These are phyloP conservation scores for Ochetophila trinervis DNA, from an alignment of 306 rosid species.

Conservation along the genomic window DNA sequence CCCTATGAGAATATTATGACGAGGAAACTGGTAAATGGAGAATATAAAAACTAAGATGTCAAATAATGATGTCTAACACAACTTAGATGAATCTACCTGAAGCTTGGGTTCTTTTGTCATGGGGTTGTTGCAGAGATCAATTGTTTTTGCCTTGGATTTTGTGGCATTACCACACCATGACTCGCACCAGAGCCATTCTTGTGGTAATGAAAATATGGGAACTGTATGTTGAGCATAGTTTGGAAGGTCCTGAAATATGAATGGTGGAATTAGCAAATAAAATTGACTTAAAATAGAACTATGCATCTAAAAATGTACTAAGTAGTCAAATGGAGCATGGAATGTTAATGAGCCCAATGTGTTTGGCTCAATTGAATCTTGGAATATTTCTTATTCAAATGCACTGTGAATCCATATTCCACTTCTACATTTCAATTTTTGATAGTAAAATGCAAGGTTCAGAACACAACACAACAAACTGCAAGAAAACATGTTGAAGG, in stretches of 20 bases:
- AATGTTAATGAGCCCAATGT: background rate
- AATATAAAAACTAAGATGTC: background rate
- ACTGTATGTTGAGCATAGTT: conserved; percentile 96
- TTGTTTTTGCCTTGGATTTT: conserved; percentile 87
- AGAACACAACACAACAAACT: too few species aligned
- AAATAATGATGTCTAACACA: conserved; percentile 10
- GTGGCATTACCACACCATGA: conserved; percentile 99
- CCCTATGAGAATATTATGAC: conserved; percentile 53
- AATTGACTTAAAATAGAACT: background rate
- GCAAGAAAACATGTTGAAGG: too few species aligned
- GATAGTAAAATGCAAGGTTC: too few species aligned
- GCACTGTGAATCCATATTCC: too few species aligned
- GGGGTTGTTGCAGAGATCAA: conserved; percentile 98
- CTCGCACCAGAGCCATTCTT: conserved; percentile 99
- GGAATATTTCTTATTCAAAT: too few species aligned
- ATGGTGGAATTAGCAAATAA: background rate
- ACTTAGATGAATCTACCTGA: conserved; percentile 50
- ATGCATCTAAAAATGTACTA: background rate
- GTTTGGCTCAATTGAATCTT: background rate
- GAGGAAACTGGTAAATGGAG: conserved; percentile 2
- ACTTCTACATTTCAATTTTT: too few species aligned
- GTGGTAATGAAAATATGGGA: conserved; percentile 91
- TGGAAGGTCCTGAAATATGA: conserved; percentile 88
- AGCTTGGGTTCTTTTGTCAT: conserved; percentile 99
- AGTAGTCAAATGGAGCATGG: background rate